Conservation (phyloP, 192 early-diverging fungal species). For the Backusella liffmaniae region DNA sequence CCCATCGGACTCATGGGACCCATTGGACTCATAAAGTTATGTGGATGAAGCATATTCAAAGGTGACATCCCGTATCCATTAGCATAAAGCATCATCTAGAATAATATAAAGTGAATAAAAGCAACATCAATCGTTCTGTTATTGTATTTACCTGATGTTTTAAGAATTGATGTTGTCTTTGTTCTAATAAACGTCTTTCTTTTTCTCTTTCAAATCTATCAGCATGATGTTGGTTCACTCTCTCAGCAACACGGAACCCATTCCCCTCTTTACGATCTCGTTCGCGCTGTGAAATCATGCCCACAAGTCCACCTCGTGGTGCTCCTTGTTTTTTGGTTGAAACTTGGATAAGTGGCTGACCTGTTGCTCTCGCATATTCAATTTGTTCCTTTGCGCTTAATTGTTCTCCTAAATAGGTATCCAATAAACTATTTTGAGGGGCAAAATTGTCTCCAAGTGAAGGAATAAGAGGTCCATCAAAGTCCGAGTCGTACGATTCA, state of each 20-base stretch:
- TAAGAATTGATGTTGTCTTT: conserved; percentile 35
- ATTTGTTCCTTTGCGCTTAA: conserved; percentile 38
- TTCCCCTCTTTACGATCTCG: conserved; percentile 19
- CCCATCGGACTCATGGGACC: conserved; percentile 5
- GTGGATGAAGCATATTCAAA: conserved; percentile 7
- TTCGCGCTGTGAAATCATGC: conserved; percentile 40
- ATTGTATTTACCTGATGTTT: conserved; percentile 32
- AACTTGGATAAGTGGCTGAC: conserved; percentile 40
- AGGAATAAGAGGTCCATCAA: conserved; percentile 34
- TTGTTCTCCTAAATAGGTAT: conserved; percentile 27
- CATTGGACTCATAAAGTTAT: conserved; percentile 5
- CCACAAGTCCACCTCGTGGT: conserved; percentile 35
- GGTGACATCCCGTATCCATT: conserved; percentile 17
- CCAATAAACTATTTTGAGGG: conserved; percentile 33
- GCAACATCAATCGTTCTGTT: background rate
- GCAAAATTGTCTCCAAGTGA: conserved; percentile 36
- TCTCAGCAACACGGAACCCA: conserved; percentile 22
- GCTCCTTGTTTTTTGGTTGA: conserved; percentile 28
- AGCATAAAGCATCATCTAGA: conserved; percentile 33
- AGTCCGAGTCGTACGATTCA: conserved; percentile 22
- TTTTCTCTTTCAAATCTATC: conserved; percentile 38
- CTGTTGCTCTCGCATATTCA: conserved; percentile 37
- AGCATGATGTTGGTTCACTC: conserved; percentile 17
- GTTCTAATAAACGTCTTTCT: conserved; percentile 32
- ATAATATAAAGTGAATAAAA: background rate